Evolutionary conservation across 768 basidiomycete genomes (phyloP).

Genomic region (Boletus sp.): DNA sequence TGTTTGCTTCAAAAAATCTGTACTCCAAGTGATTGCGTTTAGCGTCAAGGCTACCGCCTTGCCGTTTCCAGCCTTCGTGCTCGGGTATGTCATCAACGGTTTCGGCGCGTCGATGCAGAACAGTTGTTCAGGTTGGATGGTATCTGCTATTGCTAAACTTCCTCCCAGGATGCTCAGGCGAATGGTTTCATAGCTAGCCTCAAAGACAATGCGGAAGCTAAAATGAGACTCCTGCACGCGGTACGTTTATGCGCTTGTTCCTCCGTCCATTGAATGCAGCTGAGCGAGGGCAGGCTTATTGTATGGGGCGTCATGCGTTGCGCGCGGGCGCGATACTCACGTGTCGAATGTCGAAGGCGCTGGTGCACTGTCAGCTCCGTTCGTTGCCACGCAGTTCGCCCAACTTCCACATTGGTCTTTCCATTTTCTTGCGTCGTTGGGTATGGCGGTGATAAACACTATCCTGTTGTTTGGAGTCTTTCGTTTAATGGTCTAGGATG

Average conservation of each 20-base stretch:
- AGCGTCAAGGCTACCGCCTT: conserved; percentile 39
- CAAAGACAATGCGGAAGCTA: conserved; percentile 36
- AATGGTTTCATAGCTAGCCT: conserved; percentile 46
- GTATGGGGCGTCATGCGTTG: conserved; percentile 24
- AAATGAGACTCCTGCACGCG: conserved; percentile 43
- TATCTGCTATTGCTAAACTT: not conserved
- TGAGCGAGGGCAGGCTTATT: conserved; percentile 25
- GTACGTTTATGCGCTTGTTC: conserved; percentile 34
- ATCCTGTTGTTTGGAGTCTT: conserved; percentile 56
- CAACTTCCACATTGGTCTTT: conserved; percentile 67
- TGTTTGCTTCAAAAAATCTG: conserved; percentile 20
- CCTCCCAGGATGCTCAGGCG: conserved; percentile 43
- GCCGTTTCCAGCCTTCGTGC: conserved; percentile 45
- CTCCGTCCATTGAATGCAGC: not conserved
- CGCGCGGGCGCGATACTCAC: conserved; percentile 2
- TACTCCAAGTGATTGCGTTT: conserved; percentile 32
- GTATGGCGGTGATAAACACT: conserved; percentile 57
- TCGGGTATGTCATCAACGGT: conserved; percentile 43
- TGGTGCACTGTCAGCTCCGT: conserved; percentile 66
- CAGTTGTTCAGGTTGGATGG: not conserved
- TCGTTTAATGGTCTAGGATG: conserved; percentile 65
- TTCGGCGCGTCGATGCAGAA: conserved; percentile 49
- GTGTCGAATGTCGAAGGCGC: conserved; percentile 42
- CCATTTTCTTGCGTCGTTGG: conserved; percentile 72
- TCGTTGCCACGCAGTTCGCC: conserved; percentile 81